Base-by-base conservation (phyloP, 78 protist genomes). In the Tieghemostelium lacteum region DNA sequence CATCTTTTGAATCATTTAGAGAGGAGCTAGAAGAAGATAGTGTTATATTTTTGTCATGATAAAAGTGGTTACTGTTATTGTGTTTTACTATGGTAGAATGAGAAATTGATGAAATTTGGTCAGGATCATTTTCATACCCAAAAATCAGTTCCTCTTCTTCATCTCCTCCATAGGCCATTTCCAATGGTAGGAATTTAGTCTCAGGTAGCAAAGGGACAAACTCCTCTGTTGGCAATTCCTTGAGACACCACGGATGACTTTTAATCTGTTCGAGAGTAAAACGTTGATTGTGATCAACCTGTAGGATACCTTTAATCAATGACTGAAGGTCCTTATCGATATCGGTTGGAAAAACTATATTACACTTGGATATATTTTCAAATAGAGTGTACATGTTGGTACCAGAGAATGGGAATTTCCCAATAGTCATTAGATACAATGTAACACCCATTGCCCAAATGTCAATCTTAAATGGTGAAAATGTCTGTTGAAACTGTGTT, bases 381-480 rank as follows among this genome's bases (percentile, higher is more conserved):
- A 88, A 69, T 22, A 88, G 31, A 31, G 52, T 71, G 69, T 64
- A 77, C 85, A 88, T 88, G 28, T 75, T 88, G 6, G 72, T 66
- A 52, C 86, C 93, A 26, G 64, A 70, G 70, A 88, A 88, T 33
- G 93, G 93, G 45, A 77, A 88, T 63, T 75, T 88, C 29, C 87
- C 87, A 33, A 88, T 71, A 2, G 87, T 67, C 93, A 88, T 88
- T 49, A 77, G 55, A 42, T 88, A 83, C 71, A 83, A 69, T 37
- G 91, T 83, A 7, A 83, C 91, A 69, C 91, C 91, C 91, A 83
- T 83, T 69, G 91, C 91, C 88, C 91, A 83, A 33, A 83, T 83
- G 58, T 83, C 91, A 24, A 83, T 69, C 60, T 83, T 83, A 58
- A 83, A 83, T 29, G 78, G 91, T 37, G 76, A 69, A 45, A 83